Base-by-base conservation (phyloP, 192 early-diverging fungal genomes). In the Coemansia sp. region DNA sequence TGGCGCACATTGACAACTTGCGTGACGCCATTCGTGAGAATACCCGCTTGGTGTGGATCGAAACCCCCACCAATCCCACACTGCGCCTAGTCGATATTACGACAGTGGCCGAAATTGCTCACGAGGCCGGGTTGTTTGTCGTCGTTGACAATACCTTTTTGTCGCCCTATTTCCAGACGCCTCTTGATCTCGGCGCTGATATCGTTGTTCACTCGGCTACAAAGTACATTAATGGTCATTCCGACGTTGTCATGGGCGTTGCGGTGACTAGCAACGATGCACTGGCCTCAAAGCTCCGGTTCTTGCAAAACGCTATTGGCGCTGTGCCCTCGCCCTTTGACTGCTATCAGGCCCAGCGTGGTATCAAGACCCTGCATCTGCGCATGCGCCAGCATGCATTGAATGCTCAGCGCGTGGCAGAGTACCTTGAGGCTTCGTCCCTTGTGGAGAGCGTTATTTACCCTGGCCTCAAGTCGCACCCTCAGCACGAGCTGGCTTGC, bases 191-290 rank as follows among this genome's bases (percentile, higher is more conserved):
- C 53, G 96, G 95, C 48, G 96, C 95, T n/a, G 96, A 99, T 73
- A 88, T 99, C 66, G 95, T 97, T 16, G 91, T 97, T 9, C 95
- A 99, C 83, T 96, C 94, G 18, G 94, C 95, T 21, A 99, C 95
- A 60, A 98, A 98, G 81, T 99, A 98, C 82, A 91, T 99, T 74
- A 97, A 97, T 83, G 95, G 97, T 46, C 95, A 99, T 80, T 96
- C 94, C 21, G 97, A 99, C 81, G 95, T 97, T 24, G 91, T 99
- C 16, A 96, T 97, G 94, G 97, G 97, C 73, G 86, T 95, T 33
- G 94, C 93, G 20, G 86, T 90, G 20, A 95, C 93, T 55, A 91
- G 86, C 74, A 71, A 86, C 74, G 87, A 90, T 24, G 86, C 82
- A 50, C 67, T 97, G 51, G 83, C 84, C 55, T 85, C 88, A 23